These are phyloP conservation scores for Tricharina praecox DNA, from an alignment of 495 filamentous ascomycete genomes.

Conservation along the genomic window DNA sequence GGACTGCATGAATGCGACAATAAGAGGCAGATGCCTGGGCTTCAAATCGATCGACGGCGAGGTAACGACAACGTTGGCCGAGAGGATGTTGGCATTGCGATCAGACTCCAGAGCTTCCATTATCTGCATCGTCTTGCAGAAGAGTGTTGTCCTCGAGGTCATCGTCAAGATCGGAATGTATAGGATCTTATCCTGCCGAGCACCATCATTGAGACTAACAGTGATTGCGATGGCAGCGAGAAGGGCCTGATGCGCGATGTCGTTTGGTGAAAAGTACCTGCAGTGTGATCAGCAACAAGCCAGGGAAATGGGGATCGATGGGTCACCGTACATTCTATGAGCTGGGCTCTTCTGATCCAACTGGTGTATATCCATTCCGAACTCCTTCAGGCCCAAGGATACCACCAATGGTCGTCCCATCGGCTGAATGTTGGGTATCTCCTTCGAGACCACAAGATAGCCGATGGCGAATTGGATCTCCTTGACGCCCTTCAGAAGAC, in stretches of 20 bases:
- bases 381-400: slow-evolving; percentile 85
- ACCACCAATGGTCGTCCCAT: slow-evolving; percentile 54
- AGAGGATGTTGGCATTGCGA: slow-evolving; percentile 88
- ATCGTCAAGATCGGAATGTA: slow-evolving; percentile 98
- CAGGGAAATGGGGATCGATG: slow-evolving; percentile 4
- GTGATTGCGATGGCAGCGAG: slow-evolving; percentile 83
- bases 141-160: slow-evolving; percentile 83
- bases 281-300: slow-evolving; percentile 2
- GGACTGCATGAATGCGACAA: slow-evolving; percentile 54
- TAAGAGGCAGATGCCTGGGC: slow-evolving; percentile 73
- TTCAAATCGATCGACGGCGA: slow-evolving; percentile 93
- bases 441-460: slow-evolving; percentile 72
- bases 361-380: slow-evolving; percentile 81
- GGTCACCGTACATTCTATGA: slow-evolving; percentile 56
- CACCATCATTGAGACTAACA: slow-evolving; percentile 74
- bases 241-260: slow-evolving; percentile 89
- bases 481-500: slow-evolving; percentile 78
- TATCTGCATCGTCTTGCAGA: slow-evolving; percentile 79
- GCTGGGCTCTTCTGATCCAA: slow-evolving; percentile 86
- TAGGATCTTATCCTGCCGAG: slow-evolving; percentile 67
- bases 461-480: slow-evolving; percentile 93
- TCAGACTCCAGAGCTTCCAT: slow-evolving; percentile 62
- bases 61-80: slow-evolving; percentile 87
- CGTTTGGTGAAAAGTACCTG: slow-evolving; percentile 74
- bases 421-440: slow-evolving; percentile 46